Conservation (phyloP, 441 rosid species). For the Capsella rubella region DNA sequence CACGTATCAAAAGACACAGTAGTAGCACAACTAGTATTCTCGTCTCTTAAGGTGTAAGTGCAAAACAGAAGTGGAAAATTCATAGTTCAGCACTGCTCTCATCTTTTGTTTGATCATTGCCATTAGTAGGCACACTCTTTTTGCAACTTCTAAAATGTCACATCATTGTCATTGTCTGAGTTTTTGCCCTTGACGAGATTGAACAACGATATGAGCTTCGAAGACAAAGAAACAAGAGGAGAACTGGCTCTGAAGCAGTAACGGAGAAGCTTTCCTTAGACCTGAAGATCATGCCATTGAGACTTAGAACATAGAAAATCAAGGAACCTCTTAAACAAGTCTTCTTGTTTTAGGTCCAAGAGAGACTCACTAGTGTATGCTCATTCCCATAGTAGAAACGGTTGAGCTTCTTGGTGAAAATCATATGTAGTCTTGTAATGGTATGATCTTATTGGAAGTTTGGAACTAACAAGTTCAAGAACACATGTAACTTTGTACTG, state of each 20-base stretch:
- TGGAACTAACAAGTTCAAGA: conserved; percentile 17
- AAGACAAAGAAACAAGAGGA: conserved; percentile 27
- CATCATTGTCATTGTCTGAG: not conserved
- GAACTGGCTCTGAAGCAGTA: not conserved
- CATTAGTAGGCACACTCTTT: conserved; percentile 4
- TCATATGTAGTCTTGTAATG: conserved; percentile 25
- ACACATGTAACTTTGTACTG: conserved; percentile 21
- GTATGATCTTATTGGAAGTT: conserved; percentile 3
- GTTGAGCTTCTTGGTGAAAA: conserved; percentile 25
- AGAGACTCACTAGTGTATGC: conserved; percentile 24
- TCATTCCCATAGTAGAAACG: not conserved
- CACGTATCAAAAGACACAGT: conserved; percentile 9
- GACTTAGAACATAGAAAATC: not conserved
- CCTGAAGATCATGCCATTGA: conserved; percentile 10
- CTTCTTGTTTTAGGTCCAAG: conserved; percentile 29
- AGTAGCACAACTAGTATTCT: conserved; percentile 7
- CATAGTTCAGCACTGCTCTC: conserved; percentile 8
- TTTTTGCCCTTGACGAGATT: conserved; percentile 1
- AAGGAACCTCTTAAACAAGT: conserved; percentile 34
- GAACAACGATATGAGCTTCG: conserved; percentile 12
- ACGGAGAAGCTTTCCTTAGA: conserved; percentile 3
- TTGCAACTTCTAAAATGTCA: conserved; percentile 7
- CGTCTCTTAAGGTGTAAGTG: conserved; percentile 21
- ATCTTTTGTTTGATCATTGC: conserved; percentile 9
- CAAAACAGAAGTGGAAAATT: conserved; percentile 1